Evolutionary conservation across 2,329 filamentous ascomycete genomes (phyloP), one percentile per base, ranked within the genome.

Genomic region (Fusarium protoensiforme): DNA sequence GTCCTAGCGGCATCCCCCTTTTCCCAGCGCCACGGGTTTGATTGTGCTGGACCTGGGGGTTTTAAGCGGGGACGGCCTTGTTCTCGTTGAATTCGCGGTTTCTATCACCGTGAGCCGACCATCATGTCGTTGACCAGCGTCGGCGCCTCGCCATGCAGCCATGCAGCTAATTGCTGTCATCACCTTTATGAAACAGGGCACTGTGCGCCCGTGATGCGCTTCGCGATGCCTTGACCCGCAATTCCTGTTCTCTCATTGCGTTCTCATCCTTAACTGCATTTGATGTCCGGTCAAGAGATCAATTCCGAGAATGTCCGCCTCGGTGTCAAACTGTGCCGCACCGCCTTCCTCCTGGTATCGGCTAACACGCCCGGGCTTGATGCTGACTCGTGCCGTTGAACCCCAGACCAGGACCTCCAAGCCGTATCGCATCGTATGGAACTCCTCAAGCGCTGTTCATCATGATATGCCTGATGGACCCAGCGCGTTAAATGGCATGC

Each of bases 1-100:
- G 61, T 61, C 62, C 69, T 76, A 75, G 73, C 68, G 65, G 53
- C 65, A 22, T 63, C 43, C 75, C 75, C 75, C 75, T 69, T 77
- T 77, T 76, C 58, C 73, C 64, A 51, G 64, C 64, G 69, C 71
- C 61, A 65, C 61, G 67, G 61, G 51, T 67, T 71, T 69, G 46
- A 72, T 75, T 68, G 68, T 75, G 53, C 65, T 72, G 59, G 18
- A 56, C 22, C 67, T 64, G 58, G 72, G 69, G 64, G 39, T 39
- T 38, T 67, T 69, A 64, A 69, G 71, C 43, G 73, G 73, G 64
- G 68, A 67, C 61, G 39, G 53, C 56, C 43, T 56, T 65, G 59
- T 67, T 61, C 69, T 62, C 36, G 51, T 43, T 33, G 16, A 60
- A 53, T 18, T 60, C 20, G 57, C 57, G 29, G 56, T 43, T 43